Conservation (phyloP, 2,329 filamentous ascomycete species). For the Decorospora gaudefroyi region DNA sequence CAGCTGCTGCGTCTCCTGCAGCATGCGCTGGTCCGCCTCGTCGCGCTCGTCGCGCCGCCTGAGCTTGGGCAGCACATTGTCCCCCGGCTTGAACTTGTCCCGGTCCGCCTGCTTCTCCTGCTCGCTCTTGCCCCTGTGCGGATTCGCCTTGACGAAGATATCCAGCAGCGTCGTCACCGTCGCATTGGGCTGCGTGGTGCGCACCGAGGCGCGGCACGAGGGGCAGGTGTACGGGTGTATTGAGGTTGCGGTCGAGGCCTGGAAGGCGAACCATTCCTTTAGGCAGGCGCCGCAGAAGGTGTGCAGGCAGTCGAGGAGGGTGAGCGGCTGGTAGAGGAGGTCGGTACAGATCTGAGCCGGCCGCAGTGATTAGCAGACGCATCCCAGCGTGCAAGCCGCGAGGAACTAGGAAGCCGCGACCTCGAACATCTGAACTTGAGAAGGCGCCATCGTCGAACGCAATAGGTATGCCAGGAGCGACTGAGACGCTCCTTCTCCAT, state of each 20-base stretch:
- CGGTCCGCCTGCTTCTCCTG: conserved; percentile 78
- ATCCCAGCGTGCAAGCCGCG: conserved; percentile 8
- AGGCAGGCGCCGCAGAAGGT: conserved; percentile 95
- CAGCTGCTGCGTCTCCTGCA: conserved; percentile 72
- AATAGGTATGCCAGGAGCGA: too few species aligned
- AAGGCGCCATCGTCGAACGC: too few species aligned
- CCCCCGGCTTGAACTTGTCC: conserved; percentile 77
- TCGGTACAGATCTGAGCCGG: conserved; percentile 86
- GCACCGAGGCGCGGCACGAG: conserved; percentile 83
- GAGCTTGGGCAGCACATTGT: conserved; percentile 73
- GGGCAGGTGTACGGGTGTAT: conserved; percentile 79
- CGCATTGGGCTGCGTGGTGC: conserved; percentile 87
- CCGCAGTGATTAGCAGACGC: conserved; percentile 29
- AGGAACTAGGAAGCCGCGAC: conserved; percentile 3
- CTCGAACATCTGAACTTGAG: too few species aligned
- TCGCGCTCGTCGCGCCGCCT: conserved; percentile 56
- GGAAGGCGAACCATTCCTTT: conserved; percentile 93
- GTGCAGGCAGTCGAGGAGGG: conserved; percentile 89
- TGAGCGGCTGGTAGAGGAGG: conserved; percentile 86
- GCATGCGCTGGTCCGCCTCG: conserved; percentile 68
- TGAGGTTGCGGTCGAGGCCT: conserved; percentile 64
- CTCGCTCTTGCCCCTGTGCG: conserved; percentile 69
- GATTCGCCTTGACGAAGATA: conserved; percentile 81
- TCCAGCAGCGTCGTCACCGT: conserved; percentile 87
- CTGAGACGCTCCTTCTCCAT: too few species aligned